A percentile compares a stretch with the other conserved stretches of the same genome.
Conservation (phyloP, 208 protist species). For the Angomonas desouzai region DNA sequence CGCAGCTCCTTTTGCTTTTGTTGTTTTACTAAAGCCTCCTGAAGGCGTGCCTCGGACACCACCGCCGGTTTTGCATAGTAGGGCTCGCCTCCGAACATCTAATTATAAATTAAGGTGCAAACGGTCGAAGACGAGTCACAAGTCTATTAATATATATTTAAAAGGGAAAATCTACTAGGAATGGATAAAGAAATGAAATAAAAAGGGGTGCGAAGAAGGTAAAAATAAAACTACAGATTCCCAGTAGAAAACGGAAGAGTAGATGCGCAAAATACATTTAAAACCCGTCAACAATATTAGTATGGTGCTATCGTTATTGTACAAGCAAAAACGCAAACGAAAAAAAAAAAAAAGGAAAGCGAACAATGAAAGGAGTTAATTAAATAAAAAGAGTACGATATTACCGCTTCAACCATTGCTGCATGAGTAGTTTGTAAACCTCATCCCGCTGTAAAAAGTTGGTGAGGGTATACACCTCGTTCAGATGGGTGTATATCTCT, state of each 20-base stretch:
- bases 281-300: too few relatives aligned
- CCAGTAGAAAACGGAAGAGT: too few relatives aligned
- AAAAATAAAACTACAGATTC: too few relatives aligned
- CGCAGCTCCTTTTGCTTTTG: constrained; percentile 57
- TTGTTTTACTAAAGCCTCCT: constrained; percentile 50
- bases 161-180: too few relatives aligned
- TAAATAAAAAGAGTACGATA: background rate
- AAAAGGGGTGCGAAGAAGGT: too few relatives aligned
- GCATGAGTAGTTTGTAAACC: constrained; percentile 64
- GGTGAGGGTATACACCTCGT: constrained; percentile 50
- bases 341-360: constrained; percentile 16
- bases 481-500: constrained; percentile 61
- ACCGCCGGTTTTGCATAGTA: constrained; percentile 40
- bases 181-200: too few relatives aligned
- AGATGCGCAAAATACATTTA: too few relatives aligned
- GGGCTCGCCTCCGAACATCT: constrained; percentile 5
- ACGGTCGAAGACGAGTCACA: too few relatives aligned
- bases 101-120: too few relatives aligned
- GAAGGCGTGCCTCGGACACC: constrained; percentile 60
- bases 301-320: too few relatives aligned
- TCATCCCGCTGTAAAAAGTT: constrained; percentile 71
- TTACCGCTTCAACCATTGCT: constrained; percentile 69
- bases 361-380: constrained; percentile 1
- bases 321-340: constrained; percentile 1
- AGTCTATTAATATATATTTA: too few relatives aligned